phyloP scores from a whole-genome alignment of 2,329 filamentous ascomycete genomes.

The Colletotrichum tofieldiae region DNA sequence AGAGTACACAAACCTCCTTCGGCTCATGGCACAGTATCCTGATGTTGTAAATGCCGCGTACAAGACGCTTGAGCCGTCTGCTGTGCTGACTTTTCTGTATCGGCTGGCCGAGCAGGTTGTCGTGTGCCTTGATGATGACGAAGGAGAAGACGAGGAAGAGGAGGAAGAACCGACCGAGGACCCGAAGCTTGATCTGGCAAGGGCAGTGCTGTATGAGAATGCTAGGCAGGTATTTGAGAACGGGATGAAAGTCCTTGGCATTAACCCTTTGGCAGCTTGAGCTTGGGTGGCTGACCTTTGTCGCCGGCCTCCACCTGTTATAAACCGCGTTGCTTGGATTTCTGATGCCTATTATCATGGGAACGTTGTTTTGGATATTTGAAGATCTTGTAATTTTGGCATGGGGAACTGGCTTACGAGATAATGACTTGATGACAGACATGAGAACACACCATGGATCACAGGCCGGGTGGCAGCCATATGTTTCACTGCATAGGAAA shows the following conservation, averaged over 20 bases:
- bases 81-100: conserved; percentile 74
- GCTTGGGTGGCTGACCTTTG: neutral
- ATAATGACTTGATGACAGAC: conserved; percentile 23
- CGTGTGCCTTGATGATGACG: conserved; percentile 28
- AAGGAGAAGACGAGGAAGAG: conserved; percentile 19
- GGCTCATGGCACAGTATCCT: conserved; percentile 75
- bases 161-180: conserved; percentile 48
- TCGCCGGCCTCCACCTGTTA: neutral
- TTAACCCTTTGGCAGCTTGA: conserved; percentile 21
- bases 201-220: conserved; percentile 74
- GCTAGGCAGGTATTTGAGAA: conserved; percentile 76
- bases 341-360: neutral
- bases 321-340: neutral
- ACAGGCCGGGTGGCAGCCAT: neutral
- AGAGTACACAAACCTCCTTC: conserved; percentile 71
- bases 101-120: conserved; percentile 31
- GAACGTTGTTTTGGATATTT: neutral
- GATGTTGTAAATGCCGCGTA: conserved; percentile 75
- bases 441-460: conserved; percentile 1
- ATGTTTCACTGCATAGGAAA: neutral
- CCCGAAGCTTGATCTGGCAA: conserved; percentile 69
- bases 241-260: conserved; percentile 75
- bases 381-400: neutral
- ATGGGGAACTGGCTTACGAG: neutral
- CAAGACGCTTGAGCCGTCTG: conserved; percentile 78